Conservation (phyloP, 2,329 filamentous ascomycete genomes). For the Hortaea werneckii region DNA sequence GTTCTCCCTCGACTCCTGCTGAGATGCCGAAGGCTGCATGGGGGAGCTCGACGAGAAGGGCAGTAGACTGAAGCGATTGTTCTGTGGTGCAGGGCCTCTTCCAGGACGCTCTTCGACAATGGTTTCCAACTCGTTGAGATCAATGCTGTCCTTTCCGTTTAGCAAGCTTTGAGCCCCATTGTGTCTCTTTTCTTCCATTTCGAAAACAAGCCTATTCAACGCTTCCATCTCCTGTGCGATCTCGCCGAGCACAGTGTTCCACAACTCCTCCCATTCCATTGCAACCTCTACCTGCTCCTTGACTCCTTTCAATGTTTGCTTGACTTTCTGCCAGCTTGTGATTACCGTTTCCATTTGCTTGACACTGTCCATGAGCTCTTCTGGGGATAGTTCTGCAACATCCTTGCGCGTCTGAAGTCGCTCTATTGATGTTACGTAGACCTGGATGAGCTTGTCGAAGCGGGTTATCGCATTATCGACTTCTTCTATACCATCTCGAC, state of each 20-base stretch:
- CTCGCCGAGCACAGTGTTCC: constrained; percentile 86
- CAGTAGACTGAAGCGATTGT: constrained; percentile 58
- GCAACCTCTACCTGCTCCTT: constrained; percentile 90
- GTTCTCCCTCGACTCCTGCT: constrained; percentile 59
- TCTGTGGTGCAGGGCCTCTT: constrained; percentile 40
- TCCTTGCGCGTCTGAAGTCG: constrained; percentile 72
- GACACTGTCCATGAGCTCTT: constrained; percentile 66
- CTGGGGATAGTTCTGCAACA: constrained; percentile 57
- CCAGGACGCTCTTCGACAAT: constrained; percentile 81
- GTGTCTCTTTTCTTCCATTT: constrained; percentile 95
- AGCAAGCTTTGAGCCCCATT: constrained; percentile 59
- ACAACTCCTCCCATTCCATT: constrained; percentile 98
- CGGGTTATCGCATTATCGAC: constrained; percentile 62
- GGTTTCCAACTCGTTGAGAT: constrained; percentile 82
- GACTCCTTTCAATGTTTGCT: constrained; percentile 63
- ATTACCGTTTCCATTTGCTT: constrained; percentile 83
- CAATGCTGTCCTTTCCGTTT: constrained; percentile 44
- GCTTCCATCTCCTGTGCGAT: constrained; percentile 83
- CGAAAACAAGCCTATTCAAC: constrained; percentile 72
- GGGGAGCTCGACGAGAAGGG: constrained; percentile 52
- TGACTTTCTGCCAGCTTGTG: constrained; percentile 74
- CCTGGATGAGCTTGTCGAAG: constrained; percentile 82
- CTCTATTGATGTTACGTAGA: constrained; percentile 91
- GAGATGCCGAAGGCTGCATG: constrained; percentile 48
- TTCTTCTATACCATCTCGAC: constrained; percentile 64